Evolutionary conservation across 352 stramenopile species (phyloP), one percentile per base, ranked within the genome.

Genomic region (Pythium scleroteichum): DNA sequence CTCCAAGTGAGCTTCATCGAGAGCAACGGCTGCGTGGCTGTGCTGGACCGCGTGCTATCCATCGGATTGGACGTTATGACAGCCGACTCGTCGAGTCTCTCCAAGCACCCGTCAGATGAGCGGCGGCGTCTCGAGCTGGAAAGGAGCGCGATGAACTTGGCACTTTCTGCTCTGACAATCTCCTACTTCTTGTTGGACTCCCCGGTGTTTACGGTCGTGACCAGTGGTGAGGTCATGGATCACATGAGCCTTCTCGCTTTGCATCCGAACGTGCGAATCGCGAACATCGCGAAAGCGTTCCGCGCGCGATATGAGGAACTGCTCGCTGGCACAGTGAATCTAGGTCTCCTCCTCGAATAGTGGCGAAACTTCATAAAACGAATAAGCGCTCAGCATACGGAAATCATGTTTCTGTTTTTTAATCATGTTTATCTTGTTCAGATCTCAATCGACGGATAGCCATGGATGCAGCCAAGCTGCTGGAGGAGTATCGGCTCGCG

Each of bases 111-210:
- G 41, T 39, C 47, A 42, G 27, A 48, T 40, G 51, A 40, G 19
- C 40, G 52, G 5, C 20, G 52, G 3, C 24, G 35, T 1, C 23
- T 38, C 16, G 52, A 51, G 19, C 8, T 27, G 3, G 24, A 50
- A 13, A 24, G 16, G 55, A 75, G 38, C 29, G 29, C 17, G 9
- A 48, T 85, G 20, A 87, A 88, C 64, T 68, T 73, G 4, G 39
- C 67, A 17, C 68, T 92, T 29, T 87, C 73, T 16, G 73, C 80
- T 23, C 53, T 92, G 10, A 76, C 77, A 9, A 82, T 81, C 50
- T 64, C 65, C 49, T 92, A 83, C 64, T 90, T 89, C 55, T 62
- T 92, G 20, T 35, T 92, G 41, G 79, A 92, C 64, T 89, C 80
- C 5, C 62, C 50, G 4, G 72, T 73, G 17, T 87, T 88, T 32